These are phyloP conservation scores for Alternaria sp. DNA, from an alignment of 2,329 filamentous ascomycete species.

Conservation along the genomic window DNA sequence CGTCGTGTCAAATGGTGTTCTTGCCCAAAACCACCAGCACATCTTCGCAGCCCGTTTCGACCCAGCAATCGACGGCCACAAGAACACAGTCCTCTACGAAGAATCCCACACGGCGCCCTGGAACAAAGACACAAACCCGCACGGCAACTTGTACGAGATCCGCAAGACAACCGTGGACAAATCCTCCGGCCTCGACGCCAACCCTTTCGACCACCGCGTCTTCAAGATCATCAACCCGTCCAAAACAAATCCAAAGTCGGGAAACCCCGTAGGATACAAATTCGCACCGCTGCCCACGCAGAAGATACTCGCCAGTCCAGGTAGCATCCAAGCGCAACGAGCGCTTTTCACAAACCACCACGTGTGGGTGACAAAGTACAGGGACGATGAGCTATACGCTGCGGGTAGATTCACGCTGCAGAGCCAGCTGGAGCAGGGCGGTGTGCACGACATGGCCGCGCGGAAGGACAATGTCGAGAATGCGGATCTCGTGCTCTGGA, in stretches of 20 bases:
- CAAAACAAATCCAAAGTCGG: slow-evolving; percentile 56
- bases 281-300: slow-evolving; percentile 59
- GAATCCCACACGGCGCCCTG: slow-evolving; percentile 61
- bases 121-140: slow-evolving; percentile 65
- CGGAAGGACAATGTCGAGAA: slow-evolving; percentile 55
- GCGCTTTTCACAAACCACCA: slow-evolving; percentile 61
- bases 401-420: slow-evolving; percentile 60
- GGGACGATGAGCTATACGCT: slow-evolving; percentile 61
- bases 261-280: slow-evolving; percentile 60
- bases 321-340: slow-evolving; percentile 57
- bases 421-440: slow-evolving; percentile 54
- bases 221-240: slow-evolving; percentile 64
- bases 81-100: slow-evolving; percentile 64
- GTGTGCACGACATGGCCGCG: slow-evolving; percentile 56
- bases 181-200: slow-evolving; percentile 62
- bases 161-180: slow-evolving; percentile 58
- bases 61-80: slow-evolving; percentile 66
- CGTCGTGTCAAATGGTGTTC: slow-evolving; percentile 68
- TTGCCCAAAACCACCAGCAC: slow-evolving; percentile 76
- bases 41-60: slow-evolving; percentile 68
- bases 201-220: slow-evolving; percentile 62
- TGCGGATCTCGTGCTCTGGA: slow-evolving; percentile 61
- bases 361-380: slow-evolving; percentile 64
- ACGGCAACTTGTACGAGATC: slow-evolving; percentile 68
- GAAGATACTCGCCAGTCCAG: slow-evolving; percentile 58